Percentiles rank a stretch among this genome's conserved stretches.
Evolutionary conservation across 768 basidiomycete species (phyloP).

Genomic region (Tulasnella sp.): DNA sequence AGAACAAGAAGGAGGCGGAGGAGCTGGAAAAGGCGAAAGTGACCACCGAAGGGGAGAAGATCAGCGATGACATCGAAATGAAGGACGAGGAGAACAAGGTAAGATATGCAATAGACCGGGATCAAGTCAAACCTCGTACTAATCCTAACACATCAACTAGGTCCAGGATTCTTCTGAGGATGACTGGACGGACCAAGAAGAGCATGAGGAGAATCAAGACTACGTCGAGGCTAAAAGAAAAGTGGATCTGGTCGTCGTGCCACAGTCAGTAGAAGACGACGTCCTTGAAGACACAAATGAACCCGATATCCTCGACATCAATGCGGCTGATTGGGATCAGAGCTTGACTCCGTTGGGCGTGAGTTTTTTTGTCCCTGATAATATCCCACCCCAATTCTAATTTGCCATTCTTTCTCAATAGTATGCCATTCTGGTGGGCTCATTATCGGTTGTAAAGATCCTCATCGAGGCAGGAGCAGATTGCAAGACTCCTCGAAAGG

Average conservation of each 20-base stretch:
- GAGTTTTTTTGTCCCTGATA: conserved; percentile 31
- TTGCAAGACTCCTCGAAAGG: conserved; percentile 29
- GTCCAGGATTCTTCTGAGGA: conserved; percentile 18
- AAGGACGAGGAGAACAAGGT: conserved; percentile 24
- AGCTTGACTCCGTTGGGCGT: conserved; percentile 40
- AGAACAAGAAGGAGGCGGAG: conserved; percentile 24
- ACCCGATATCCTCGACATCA: conserved; percentile 47
- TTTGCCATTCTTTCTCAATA: neutral
- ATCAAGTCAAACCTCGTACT: neutral
- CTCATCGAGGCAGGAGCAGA: conserved; percentile 42
- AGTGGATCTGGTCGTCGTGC: conserved; percentile 7
- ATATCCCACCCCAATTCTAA: neutral
- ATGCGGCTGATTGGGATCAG: conserved; percentile 49
- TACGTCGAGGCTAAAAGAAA: conserved; percentile 34
- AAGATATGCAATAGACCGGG: neutral
- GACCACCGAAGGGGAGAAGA: conserved; percentile 7
- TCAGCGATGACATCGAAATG: neutral
- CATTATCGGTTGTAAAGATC: conserved; percentile 35
- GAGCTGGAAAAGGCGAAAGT: conserved; percentile 22
- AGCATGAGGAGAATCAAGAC: conserved; percentile 13
- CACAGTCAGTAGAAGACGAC: conserved; percentile 19
- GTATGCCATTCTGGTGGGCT: conserved; percentile 32
- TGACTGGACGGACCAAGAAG: conserved; percentile 1
- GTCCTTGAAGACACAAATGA: conserved; percentile 40
- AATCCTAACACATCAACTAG: conserved; percentile 2